Evolutionary conservation across 345 rosid species (phyloP), one percentile per base, ranked within the genome.

Genomic region (Pugionium cornutum): DNA sequence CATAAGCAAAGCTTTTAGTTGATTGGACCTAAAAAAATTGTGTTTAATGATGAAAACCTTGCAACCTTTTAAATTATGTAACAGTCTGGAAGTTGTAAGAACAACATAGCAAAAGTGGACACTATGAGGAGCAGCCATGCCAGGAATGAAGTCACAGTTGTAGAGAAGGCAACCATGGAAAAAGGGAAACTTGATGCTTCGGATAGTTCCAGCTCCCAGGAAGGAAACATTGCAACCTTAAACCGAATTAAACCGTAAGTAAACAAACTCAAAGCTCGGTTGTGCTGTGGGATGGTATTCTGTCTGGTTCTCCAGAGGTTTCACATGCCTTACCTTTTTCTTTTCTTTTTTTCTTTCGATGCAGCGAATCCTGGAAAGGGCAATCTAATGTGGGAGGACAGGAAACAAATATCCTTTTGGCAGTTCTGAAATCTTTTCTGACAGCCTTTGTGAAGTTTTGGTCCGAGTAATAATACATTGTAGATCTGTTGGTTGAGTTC

Each of bases 181-280:
- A 55, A 75, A 10, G 62, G 43, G 36, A 63, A 73, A 70, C 48
- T 62, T 58, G 78, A 77, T 29, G 69, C 48, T 46, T 75, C 75
- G 58, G 64, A 60, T 43, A 53, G 62, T 46, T 53, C 55, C 60
- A 72, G 60, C 62, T 40, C 71, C 33, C 70, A 53, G 61, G 76
- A 76, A 69, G 85, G 67, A 62, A 69, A 67, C 73, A 76, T 41
- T 64, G 81, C 87, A 57, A 78, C 82, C 5, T 54, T 86, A 58
- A 83, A 88, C 81, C 77, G 96, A 64, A 89, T 85, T 32, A 82
- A 79, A 72, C 87, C 83, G 97, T 94, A 75, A 83, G 99, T 76
- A 35, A 73, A 53, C 62, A 27, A 36, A 25, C 53, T 60, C 4
- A 1, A 27, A 37, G 31, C 56, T 43, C 44, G n/a, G 0, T 51